Evolutionary conservation across 1,284 basidiomycete species (phyloP), one percentile per base, ranked within the genome.

Genomic region (Malassezia restricta): DNA sequence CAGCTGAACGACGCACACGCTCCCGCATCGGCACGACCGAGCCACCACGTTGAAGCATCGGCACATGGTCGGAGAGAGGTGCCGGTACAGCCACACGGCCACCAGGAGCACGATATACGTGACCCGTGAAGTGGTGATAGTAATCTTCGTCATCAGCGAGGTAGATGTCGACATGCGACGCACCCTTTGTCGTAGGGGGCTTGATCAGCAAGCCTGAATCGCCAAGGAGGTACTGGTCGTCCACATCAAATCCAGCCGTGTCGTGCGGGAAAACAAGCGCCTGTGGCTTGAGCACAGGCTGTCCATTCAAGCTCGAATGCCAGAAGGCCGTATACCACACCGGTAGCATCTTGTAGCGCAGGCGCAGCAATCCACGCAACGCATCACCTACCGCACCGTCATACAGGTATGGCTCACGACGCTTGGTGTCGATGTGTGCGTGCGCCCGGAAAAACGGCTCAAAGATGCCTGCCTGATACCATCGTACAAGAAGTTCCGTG

Each of bases 361-460:
- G 76, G 32, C 85, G 81, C 51, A 99, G 77, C 43, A 85, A 79
- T 59, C 87, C 83, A 31, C 84, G 81, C 30, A 96, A 75, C 40
- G 88, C 84, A 33, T 81, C 78, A 75, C 85, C 85, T 76, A 86
- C 84, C 0, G 90, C 89, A 67, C 94, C 85, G 14, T 89, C 87
- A 48, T 87, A 80, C 0, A 98, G 79, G 78, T 85, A 98, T 0
- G 92, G 92, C 75, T 99, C 94, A 43, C 92, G 83, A 39, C 94
- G 83, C 77, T 96, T 98, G 40, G 92, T 94, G 75, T 99, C 94
- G 65, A 95, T 85, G 74, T 96, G 91, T 5, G 92, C 94, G 75
- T 98, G 94, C 0, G 92, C 92, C 48, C 92, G 82, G 84, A 98
- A 92, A 81, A 99, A 99, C 3, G 92, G 92, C 59, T 84, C 84